Base-by-base conservation (phyloP, 495 filamentous ascomycete species). In the Penicillium bialowiezense region DNA sequence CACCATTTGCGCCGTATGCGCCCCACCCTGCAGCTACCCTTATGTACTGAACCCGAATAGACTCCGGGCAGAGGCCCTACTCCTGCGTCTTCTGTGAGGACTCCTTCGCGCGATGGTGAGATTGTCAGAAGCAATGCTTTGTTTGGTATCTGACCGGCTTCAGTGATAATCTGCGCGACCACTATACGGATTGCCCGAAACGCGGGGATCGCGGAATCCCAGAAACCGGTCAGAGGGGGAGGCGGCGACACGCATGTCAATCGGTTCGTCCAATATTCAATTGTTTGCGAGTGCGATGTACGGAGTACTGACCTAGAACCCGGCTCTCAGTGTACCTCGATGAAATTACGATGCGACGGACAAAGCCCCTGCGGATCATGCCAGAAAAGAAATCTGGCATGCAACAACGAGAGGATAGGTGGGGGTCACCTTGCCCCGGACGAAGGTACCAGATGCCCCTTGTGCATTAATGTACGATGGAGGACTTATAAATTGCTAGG, bases 291-390 rank as follows among this genome's bases (percentile, higher is more conserved):
- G n/a, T n/a, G n/a, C n/a, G n/a, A n/a, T n/a, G n/a, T n/a, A n/a
- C n/a, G n/a, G n/a, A n/a, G n/a, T n/a, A n/a, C n/a, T n/a, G n/a
- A n/a, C n/a, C n/a, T n/a, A n/a, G n/a, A n/a, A n/a, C n/a, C n/a
- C n/a, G n/a, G n/a, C n/a, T n/a, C n/a, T 35, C 0, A 77, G 74
- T 78, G 75, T 48, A 77, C 72, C 13, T 68, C 71, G 32, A 78
- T 76, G 75, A 78, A 78, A 52, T 61, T 78, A 6, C 73, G 75
- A 4, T 78, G 75, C 50, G 74, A 77, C 43, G 75, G 75, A 8
- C 53, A 55, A 24, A 72, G 59, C 49, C 75, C 75, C 13, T 78
- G 75, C 48, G 67, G 69, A 23, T 71, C 74, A 0, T 78, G 75
- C 51, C 59, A 65, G 37, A 73, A 75, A 39, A 67, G 73, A 48